Evolutionary conservation across 345 rosid species (phyloP).

Genomic region (Nephelium lappaceum): DNA sequence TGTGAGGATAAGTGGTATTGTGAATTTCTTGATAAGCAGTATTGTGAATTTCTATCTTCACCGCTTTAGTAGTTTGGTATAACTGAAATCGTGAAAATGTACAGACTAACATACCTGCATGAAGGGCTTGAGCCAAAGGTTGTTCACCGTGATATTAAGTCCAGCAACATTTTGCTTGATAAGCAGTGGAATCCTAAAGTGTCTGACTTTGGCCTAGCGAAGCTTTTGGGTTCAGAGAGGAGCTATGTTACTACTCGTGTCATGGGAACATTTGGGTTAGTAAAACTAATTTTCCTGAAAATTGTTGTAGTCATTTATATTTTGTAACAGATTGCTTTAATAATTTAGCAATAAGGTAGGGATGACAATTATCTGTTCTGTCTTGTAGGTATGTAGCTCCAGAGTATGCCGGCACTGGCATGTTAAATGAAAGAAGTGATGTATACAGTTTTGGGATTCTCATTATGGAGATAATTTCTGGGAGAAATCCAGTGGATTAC

Average conservation of each 20-base stretch:
- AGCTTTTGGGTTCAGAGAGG: constrained; percentile 82
- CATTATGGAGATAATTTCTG: constrained; percentile 88
- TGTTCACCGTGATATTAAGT: constrained; percentile 84
- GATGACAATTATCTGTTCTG: constrained; percentile 3
- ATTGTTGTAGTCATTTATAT: background rate
- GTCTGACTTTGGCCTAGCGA: constrained; percentile 89
- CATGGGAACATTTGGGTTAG: constrained; percentile 94
- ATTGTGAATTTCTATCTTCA: constrained; percentile 17
- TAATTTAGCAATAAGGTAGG: background rate
- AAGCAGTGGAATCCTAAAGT: constrained; percentile 87
- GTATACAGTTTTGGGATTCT: constrained; percentile 94
- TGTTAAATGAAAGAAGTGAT: constrained; percentile 96
- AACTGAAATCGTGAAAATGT: constrained; percentile 16
- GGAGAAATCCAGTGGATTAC: constrained; percentile 96
- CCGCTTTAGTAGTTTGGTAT: background rate
- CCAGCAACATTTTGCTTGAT: constrained; percentile 92
- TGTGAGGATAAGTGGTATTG: background rate
- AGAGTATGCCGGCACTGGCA: constrained; percentile 97
- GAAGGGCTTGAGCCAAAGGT: constrained; percentile 96
- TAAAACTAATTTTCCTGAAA: constrained; percentile 9
- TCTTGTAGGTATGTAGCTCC: constrained; percentile 85
- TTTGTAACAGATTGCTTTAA: background rate
- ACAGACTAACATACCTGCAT: constrained; percentile 74
- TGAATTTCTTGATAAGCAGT: too few species aligned
- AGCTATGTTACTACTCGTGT: constrained; percentile 94